Evolutionary conservation across 1,284 basidiomycete species (phyloP).

Genomic region (Leccinum pachyderme): DNA sequence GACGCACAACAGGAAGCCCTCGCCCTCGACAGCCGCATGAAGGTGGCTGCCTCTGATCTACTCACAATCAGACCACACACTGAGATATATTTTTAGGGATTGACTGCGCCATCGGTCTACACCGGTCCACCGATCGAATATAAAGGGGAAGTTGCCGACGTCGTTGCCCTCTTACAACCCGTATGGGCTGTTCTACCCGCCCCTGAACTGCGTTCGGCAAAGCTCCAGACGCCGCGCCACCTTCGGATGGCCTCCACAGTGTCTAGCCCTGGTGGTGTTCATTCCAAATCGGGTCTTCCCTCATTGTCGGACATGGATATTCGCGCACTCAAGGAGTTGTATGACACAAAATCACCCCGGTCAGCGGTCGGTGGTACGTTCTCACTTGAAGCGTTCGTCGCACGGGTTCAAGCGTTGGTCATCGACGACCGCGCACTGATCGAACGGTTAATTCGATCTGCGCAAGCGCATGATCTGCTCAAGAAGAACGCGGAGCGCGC

Average conservation of each 20-base stretch:
- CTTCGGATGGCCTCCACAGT: constrained; percentile 45
- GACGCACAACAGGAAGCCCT: constrained; percentile 46
- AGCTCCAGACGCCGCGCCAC: constrained; percentile 49
- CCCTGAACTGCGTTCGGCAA: constrained; percentile 69
- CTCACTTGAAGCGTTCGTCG: constrained; percentile 68
- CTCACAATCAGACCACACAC: constrained; percentile 2
- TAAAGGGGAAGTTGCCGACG: constrained; percentile 53
- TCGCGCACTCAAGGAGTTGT: constrained; percentile 71
- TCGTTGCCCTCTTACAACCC: constrained; percentile 63
- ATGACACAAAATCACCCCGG: constrained; percentile 47
- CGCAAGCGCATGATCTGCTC: constrained; percentile 81
- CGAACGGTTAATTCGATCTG: constrained; percentile 78
- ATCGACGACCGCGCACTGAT: constrained; percentile 80
- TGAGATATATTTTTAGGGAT: constrained; percentile 17
- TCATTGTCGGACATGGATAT: constrained; percentile 80
- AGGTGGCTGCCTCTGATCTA: constrained; percentile 35
- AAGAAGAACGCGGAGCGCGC: constrained; percentile 89
- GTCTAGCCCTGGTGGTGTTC: constrained; percentile 30
- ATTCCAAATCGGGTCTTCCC: constrained; percentile 29
- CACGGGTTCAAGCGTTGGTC: constrained; percentile 76
- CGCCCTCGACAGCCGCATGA: constrained; percentile 42
- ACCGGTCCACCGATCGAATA: constrained; percentile 39
- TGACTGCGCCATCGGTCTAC: constrained; percentile 24
- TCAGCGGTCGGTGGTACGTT: constrained; percentile 45
- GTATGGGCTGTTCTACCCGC: constrained; percentile 83